Conservation (phyloP, 1,284 basidiomycete species). For the Papiliotrema nemorosa region DNA sequence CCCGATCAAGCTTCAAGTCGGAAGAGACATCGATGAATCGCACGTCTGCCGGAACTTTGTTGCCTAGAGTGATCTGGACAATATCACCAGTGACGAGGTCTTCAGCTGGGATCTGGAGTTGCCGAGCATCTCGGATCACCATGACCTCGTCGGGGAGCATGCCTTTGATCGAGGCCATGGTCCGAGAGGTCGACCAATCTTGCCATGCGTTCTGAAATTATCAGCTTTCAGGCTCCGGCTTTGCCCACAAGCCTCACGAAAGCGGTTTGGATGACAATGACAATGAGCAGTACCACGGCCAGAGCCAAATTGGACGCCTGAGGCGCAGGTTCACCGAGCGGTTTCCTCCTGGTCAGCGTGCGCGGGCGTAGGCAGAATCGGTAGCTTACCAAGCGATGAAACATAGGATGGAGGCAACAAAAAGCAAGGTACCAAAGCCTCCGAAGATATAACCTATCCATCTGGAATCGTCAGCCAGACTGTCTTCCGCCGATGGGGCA, state of each 20-base stretch:
- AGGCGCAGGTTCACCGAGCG: slow-evolving; percentile 50
- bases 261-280: slow-evolving; percentile 50
- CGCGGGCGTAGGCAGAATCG: neutral
- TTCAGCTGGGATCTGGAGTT: slow-evolving; percentile 32
- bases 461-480: slow-evolving; percentile 9
- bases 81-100: slow-evolving; percentile 50
- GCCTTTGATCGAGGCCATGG: slow-evolving; percentile 51
- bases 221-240: neutral
- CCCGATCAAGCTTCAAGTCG: slow-evolving; percentile 61
- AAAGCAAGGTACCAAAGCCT: slow-evolving; percentile 59
- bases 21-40: slow-evolving; percentile 54
- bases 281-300: slow-evolving; percentile 51
- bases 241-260: slow-evolving; percentile 38
- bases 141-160: slow-evolving; percentile 51
- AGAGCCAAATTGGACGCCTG: slow-evolving; percentile 53
- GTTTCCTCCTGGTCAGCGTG: slow-evolving; percentile 46
- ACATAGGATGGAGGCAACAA: slow-evolving; percentile 54
- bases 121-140: slow-evolving; percentile 46
- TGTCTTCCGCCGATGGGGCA: neutral
- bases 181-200: slow-evolving; percentile 49
- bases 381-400: slow-evolving; percentile 51
- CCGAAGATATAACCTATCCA: slow-evolving; percentile 53
- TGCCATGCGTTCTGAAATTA: slow-evolving; percentile 50
- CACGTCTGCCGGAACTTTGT: slow-evolving; percentile 54
- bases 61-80: slow-evolving; percentile 46